Base-by-base conservation (phyloP, 805 yeast species). In the Candida parachauliodes region DNA sequence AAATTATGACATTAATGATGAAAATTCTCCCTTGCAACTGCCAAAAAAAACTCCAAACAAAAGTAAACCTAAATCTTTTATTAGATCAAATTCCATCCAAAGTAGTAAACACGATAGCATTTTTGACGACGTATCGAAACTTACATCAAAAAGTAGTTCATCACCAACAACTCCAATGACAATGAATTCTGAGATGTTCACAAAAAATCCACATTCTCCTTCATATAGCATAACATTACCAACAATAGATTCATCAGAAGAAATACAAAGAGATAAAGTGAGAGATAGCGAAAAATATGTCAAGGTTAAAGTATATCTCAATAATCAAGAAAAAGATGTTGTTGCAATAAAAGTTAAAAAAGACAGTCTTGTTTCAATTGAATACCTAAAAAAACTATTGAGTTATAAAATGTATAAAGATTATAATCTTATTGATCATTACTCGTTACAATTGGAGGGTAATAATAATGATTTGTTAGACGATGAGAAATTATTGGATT, bases 341-440 rank as follows among this genome's bases (percentile, higher is more conserved):
- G 49, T 60, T 12, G 62, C 54, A 2, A 29, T 60, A 14, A 52
- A 49, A 33, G 48, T 60, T 19, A 52, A 50, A 34, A 42, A 50
- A 10, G 37, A 51, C 6, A 49, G 51, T 33, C 39, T 62, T n/a
- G 42, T 45, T 5, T 50, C 62, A 3, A 46, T 60, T 6, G 48
- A 37, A 3, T 47, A 55, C 40, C 45, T 60, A 36, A 62, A 62
- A 42, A 54, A 49, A 42, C 35, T 55, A 26, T 36, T 62, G 6
- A 50, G 55, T 28, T 47, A 42, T 44, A 60, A 60, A 45, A 54
- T 62, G 24, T 62, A 59, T 42, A 58, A 55, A 31, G 65, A 62
- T 37, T 47, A 44, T 31, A 52, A 49, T 30, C 46, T 59, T 33
- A 49, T 47, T 12, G 43, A 48, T 35, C 65, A 58, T 37, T 62